phyloP scores from a whole-genome alignment of 1,139 yeast species.

The Candida sp. region DNA sequence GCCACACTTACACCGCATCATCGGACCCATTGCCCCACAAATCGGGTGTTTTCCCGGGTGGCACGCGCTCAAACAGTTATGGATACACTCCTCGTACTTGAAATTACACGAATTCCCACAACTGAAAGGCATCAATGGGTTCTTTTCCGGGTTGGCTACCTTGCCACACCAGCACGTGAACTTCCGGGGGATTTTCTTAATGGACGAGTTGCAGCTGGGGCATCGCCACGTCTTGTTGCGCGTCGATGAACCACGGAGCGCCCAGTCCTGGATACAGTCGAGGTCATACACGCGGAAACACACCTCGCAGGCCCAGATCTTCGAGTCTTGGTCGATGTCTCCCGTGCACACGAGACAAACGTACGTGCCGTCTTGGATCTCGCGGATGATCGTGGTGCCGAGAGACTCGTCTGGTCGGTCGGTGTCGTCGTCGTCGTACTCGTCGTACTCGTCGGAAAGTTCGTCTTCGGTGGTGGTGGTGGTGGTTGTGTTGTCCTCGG shows the following conservation, averaged over 20 bases:
- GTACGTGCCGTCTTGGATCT: conserved; percentile 70
- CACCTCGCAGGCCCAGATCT: conserved; percentile 73
- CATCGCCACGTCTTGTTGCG: conserved; percentile 77
- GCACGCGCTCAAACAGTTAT: conserved; percentile 75
- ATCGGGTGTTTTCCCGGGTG: conserved; percentile 92
- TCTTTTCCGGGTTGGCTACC: conserved; percentile 64
- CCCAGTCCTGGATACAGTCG: conserved; percentile 85
- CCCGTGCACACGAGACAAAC: conserved; percentile 85
- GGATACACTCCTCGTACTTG: conserved; percentile 64
- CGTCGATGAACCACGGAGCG: conserved; percentile 72
- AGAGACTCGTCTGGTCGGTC: conserved; percentile 28
- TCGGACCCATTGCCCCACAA: conserved; percentile 81
- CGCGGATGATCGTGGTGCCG: conserved; percentile 47
- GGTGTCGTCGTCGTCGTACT: too few species aligned
- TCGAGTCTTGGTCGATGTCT: conserved; percentile 69
- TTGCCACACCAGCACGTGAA: conserved; percentile 95
- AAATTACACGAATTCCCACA: conserved; percentile 86
- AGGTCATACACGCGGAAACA: conserved; percentile 85
- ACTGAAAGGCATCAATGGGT: conserved; percentile 74
- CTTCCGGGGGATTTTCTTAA: conserved; percentile 55
- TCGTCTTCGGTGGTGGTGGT: conserved; percentile 6
- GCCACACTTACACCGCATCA: conserved; percentile 78
- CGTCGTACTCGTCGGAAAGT: conserved; percentile 4
- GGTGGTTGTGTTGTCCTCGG: conserved; percentile 6
- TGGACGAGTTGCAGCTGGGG: conserved; percentile 77